Conservation (phyloP, 2,329 filamentous ascomycete species). For the Geosmithia morbida region DNA sequence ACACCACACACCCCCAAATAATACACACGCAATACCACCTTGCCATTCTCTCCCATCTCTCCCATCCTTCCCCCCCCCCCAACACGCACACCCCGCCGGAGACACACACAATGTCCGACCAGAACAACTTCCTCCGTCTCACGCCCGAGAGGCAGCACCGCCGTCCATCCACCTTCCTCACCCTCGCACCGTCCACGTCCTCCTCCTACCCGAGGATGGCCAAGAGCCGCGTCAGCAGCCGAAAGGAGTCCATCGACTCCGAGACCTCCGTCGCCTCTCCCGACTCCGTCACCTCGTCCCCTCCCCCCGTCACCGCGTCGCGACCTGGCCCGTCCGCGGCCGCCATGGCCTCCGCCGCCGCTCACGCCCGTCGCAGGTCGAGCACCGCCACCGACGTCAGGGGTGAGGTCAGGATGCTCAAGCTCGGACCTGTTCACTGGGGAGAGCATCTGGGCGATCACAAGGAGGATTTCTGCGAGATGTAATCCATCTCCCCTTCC, state of each 20-base stretch:
- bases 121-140: conserved; percentile 2
- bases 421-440: conserved; percentile 50
- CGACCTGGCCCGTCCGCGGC: conserved; percentile 2
- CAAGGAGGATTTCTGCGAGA: conserved; percentile 40
- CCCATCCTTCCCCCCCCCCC: neutral
- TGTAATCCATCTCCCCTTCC: conserved; percentile 5
- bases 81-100: neutral
- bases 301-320: conserved; percentile 2
- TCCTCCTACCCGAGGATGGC: conserved; percentile 33
- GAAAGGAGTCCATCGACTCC: neutral
- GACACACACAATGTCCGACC: conserved; percentile 1
- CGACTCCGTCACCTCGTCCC: too few species aligned
- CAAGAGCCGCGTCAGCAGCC: neutral
- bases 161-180: conserved; percentile 27
- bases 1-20: neutral
- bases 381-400: conserved; percentile 12
- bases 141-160: neutral
- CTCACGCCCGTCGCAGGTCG: conserved; percentile 20
- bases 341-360: conserved; percentile 7
- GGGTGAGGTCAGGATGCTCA: conserved; percentile 37
- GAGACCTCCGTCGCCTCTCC: conserved; percentile 4
- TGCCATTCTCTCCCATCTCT: neutral
- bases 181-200: conserved; percentile 43
- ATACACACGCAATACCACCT: too few species aligned
- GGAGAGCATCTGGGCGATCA: conserved; percentile 43